Evolutionary conservation across 1,139 yeast genomes (phyloP).

Genomic region (Keqinozyma sinolaborantium): DNA sequence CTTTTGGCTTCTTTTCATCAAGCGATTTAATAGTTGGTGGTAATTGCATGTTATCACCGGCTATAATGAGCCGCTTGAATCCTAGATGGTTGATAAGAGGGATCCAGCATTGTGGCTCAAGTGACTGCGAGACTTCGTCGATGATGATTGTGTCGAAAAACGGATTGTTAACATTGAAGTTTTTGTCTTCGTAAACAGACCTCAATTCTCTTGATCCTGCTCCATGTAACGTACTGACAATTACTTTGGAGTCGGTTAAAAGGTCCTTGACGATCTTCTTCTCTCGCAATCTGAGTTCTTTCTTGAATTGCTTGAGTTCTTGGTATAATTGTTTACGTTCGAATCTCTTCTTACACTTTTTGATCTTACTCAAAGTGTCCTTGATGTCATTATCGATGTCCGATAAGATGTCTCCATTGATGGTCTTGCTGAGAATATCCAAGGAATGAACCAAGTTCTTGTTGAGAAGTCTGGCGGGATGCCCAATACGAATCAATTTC

Average conservation of each 20-base stretch:
- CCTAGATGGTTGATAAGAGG: conserved; percentile 71
- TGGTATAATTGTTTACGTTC: conserved; percentile 68
- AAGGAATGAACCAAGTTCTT: conserved; percentile 68
- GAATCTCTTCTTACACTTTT: conserved; percentile 60
- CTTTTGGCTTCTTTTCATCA: conserved; percentile 26
- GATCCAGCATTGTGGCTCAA: conserved; percentile 97
- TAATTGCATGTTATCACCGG: conserved; percentile 85
- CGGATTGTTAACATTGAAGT: conserved; percentile 22
- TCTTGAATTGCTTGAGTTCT: conserved; percentile 65
- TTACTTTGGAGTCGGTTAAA: conserved; percentile 60
- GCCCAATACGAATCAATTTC: conserved; percentile 73
- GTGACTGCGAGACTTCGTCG: conserved; percentile 92
- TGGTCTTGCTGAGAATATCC: conserved; percentile 63
- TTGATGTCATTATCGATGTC: conserved; percentile 75
- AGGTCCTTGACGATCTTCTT: conserved; percentile 59
- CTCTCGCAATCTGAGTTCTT: conserved; percentile 68
- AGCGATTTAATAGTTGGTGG: conserved; percentile 70
- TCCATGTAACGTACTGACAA: conserved; percentile 84
- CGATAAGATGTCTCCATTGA: conserved; percentile 53
- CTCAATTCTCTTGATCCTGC: conserved; percentile 70
- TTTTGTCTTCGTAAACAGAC: conserved; percentile 34
- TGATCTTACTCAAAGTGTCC: conserved; percentile 51
- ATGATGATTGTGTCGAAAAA: conserved; percentile 81
- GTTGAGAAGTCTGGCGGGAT: conserved; percentile 80
- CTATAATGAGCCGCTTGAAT: conserved; percentile 61